Base-by-base conservation (phyloP, 2,329 filamentous ascomycete species). In the Aspergillus proliferans region DNA sequence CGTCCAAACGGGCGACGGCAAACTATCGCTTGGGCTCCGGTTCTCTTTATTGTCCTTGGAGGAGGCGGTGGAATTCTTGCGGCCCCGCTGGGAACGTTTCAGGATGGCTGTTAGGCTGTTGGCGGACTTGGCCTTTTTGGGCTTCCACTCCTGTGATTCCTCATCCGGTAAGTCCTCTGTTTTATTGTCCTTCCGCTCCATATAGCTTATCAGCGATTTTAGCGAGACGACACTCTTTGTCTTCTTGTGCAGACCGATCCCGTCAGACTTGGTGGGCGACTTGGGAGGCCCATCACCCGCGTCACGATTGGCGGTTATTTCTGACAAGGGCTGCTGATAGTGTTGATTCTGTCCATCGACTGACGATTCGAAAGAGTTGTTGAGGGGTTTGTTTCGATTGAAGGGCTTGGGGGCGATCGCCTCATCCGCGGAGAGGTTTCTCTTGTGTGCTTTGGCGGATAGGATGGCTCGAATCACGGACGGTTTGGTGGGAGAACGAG, bases 51-150 rank as follows among this genome's bases (percentile, higher is more conserved):
- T 85, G 38, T 71, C 67, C 36, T 73, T 75, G 21, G 74, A 68
- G 47, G 77, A 74, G 6, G 82, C 79, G 10, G 81, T 79, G 26
- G 26, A 30, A 30, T 38, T 19, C 53, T 81, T 79, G 21, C 86
- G 70, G 55, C 82, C 85, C 61, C 84, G 88, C 47, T 84, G 77
- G 8, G 88, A 89, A 49, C 86, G 84, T 49, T 83, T 83, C 46
- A 95, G 79, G 47, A 96, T 79, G 4, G 79, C 83, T 0, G 83
- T 82, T n/a, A 97, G 76, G 64, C 90, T 94, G 28, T 87, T 87
- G 3, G 87, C 80, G 0, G 91, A 95, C 68, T 92, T 95, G 34
- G 81, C 81, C 74, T 92, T 94, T 67, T 82, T 83, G 3, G 76
- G 74, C 49, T 73, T 78, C 46, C 58, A 63, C 24, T 65, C 63